Base-by-base conservation (phyloP, 2,329 filamentous ascomycete genomes). In the Pseudopithomyces maydicus region DNA sequence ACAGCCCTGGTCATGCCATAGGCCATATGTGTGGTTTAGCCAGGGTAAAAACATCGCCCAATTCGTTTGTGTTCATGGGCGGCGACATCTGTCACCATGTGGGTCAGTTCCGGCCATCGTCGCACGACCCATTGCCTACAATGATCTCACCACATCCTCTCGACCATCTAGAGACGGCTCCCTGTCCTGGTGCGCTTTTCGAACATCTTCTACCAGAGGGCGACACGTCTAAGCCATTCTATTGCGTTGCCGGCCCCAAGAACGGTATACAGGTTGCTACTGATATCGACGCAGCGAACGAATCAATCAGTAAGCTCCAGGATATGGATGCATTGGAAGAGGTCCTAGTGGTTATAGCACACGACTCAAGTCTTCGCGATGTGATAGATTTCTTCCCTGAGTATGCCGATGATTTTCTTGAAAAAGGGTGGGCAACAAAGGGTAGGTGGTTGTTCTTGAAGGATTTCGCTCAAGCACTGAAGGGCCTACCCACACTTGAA, bases 11-110 rank as follows among this genome's bases (percentile, higher is more conserved):
- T 1, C 83, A 85, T 62, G 77, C 79, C 0, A 68, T 81, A 11
- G 81, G 80, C 1, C 82, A 84, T 62, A 71, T 83, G n/a, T 79
- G 77, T 55, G 83, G 75, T 3, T 73, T 85, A 0, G 82, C 80
- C 1, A 73, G 82, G 7, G 80, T 77, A 2, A 69, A 64, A 0
- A 42, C 50, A 0, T 43, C 42, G 8, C 53, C 59, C 2, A 51
- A 58, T 20, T 57, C 67, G 1, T 74, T 73, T 45, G 57, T 74
- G 1, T 49, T 74, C 14, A 56, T 74, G 43, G 69, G 68, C 11
- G 70, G 61, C 11, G 70, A 74, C 32, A 58, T 66, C 10, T 70
- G 64, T 26, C 66, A 73, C 35, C 64, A 69, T 36, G 61, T 59
- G 22, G 71, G 69, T 2, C 58, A 63, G 10, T 66, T 71, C 43